These are phyloP conservation scores for Trichoderma arundinaceum DNA, from an alignment of 2,329 filamentous ascomycete genomes.

Conservation along the genomic window DNA sequence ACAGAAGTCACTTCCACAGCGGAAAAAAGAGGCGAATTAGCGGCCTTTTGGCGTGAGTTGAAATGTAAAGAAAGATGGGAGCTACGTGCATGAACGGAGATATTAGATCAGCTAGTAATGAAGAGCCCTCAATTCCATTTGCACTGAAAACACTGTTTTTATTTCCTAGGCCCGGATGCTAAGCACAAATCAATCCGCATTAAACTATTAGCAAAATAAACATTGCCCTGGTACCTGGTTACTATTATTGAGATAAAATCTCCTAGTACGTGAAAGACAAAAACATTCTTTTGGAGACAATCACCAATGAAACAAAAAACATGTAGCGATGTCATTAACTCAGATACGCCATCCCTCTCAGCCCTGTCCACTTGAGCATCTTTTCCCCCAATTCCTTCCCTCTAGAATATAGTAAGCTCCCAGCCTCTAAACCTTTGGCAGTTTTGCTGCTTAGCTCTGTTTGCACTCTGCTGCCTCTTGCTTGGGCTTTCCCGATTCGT, in stretches of 20 bases:
- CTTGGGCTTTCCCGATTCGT: constrained; percentile 87
- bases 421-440: neutral
- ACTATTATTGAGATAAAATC: constrained; percentile 25
- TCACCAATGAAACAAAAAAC: constrained; percentile 26
- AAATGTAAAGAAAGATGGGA: neutral
- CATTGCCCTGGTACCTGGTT: constrained; percentile 14
- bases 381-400: constrained; percentile 3
- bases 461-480: constrained; percentile 96
- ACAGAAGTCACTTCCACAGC: constrained; percentile 41
- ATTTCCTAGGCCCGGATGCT: neutral
- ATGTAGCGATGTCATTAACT: constrained; percentile 28
- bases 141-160: neutral
- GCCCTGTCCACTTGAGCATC: constrained; percentile 23
- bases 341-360: constrained; percentile 28
- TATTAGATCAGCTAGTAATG: constrained; percentile 2
- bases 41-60: neutral
- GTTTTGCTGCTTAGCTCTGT: constrained; percentile 69
- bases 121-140: neutral
- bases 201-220: constrained; percentile 12
- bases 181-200: constrained; percentile 18
- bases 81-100: constrained; percentile 11
- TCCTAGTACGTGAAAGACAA: constrained; percentile 22
- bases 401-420: constrained; percentile 23
- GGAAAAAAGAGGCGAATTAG: constrained; percentile 43
- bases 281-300: constrained; percentile 30